Evolutionary conservation across 176 grass and related monocot species (phyloP), one percentile per base, ranked within the genome.

Genomic region (Lolium multiflorum): DNA sequence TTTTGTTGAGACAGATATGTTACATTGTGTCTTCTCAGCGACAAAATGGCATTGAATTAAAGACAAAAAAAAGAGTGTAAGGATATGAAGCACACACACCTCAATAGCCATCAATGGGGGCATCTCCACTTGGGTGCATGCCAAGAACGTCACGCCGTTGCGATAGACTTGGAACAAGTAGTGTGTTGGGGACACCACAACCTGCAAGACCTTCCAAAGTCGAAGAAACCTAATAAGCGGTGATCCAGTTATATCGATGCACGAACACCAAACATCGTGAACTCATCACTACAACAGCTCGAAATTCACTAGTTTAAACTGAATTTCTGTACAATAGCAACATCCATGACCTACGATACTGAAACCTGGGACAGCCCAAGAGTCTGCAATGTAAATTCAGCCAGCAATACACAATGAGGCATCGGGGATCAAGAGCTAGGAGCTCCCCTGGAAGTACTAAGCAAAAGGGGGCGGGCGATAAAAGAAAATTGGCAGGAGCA

Each of bases 81-180:
- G 24, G 12, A 5, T 43, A 87, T 70, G 37, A 72, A 74, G 7
- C 28, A 6, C 37, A 5, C 80, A 62, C 6, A 97, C 94, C 94
- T 98, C 92, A 5, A 96, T 91, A 5, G 91, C 90, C 91, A 98
- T 89, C 15, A 98, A 63, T 1, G 96, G 93, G 48, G 96, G 88
- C 88, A 98, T 92, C 86, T 98, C 96, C 43, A 94, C 74, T 70
- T 98, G 96, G 22, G 96, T 88, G 82, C 96, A 98, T 0, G 93
- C 92, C 62, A 98, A 86, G 86, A 94, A 98, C 0, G 85, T 88
- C 58, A 98, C 82, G 2, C 96, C 96, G 11, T 88, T 67, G 21
- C 88, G 90, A 83, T 74, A 94, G 6, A 96, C 60, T 54, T 92
- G 96, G 72, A 98, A 98, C 68, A 98, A 84, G 81, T 98, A 98